Base-by-base conservation (phyloP, 768 basidiomycete species). In the Porpolomopsis calyptriformis region DNA sequence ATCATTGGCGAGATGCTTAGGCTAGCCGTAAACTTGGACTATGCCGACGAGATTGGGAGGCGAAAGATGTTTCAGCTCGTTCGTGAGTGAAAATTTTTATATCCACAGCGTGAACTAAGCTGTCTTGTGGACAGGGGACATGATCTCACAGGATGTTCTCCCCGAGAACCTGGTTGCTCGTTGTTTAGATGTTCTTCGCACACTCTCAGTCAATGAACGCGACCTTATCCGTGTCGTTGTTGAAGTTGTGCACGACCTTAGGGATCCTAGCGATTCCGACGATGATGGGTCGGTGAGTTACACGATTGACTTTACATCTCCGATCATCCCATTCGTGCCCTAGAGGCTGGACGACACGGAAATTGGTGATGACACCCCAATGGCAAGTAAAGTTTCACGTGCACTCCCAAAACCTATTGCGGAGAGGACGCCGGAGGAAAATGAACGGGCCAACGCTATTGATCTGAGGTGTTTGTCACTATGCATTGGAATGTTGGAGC, bases 181-280 rank as follows among this genome's bases (percentile, higher is more conserved):
- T 40, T 92, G 88, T 57, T 70, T 97, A 33, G 93, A 97, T 60
- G 78, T 97, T 5, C 64, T 98, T 42, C 71, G 82, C 46, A 72
- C 71, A 45, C 67, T 93, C 18, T 78, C 85, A 1, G 64, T 76
- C 10, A 78, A 69, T 49, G 92, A 97, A 62, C 70, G 80, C 16
- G 90, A 96, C 60, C 70, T 96, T 27, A 88, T 94, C 53, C 78
- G 85, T 3, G 73, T 93, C 20, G 80, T 93, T 1, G 90, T 94
- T 29, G 91, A 94, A 57, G 81, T 87, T 27, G 76, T 96, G 1
- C 80, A 85, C 45, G 85, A 88, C 48, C 68, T 94, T 8, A 72
- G 91, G 19, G 80, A 80, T 60, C 60, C 64, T 4, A 67, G 64
- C 12, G 63, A 62, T 5, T 54, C 57, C 3, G 68, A 65, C 12